Base-by-base conservation (phyloP, 495 filamentous ascomycete genomes). In the Neurospora sp. region DNA sequence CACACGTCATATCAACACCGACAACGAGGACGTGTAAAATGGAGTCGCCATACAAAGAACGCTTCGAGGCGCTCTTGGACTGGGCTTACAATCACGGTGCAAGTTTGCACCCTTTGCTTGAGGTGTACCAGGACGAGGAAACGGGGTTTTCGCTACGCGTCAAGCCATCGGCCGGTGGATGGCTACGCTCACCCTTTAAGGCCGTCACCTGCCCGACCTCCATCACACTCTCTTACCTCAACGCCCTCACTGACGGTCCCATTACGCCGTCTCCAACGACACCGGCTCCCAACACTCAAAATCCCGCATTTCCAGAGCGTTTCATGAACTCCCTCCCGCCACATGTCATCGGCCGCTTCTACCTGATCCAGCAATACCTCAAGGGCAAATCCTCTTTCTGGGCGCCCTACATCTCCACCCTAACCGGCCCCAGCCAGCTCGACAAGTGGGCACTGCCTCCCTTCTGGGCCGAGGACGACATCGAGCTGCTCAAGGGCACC, bases 341-440 rank as follows among this genome's bases (percentile, higher is more conserved):
- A 0, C 80, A 86, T 70, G 84, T 87, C 68, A 74, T 83, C 41
- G 84, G 85, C 69, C 82, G 85, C 7, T 85, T 86, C 76, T 84
- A 85, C 40, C 79, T 87, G 39, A 80, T 85, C 69, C 79, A 85
- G 71, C 74, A 87, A 74, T 84, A 83, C 74, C 81, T 88, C 35
- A 78, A 82, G 66, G 80, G 81, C 8, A 73, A 81, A 39, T 69
- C 81, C n/a, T 87, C 85, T 0, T 81, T 80, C 68, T 88, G 87
- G 87, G 82, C 76, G 76, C 80, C 82, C 14, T 88, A 88, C 73
- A 87, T 88, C 70, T 76, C 79, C 10, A 81, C 83, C 4, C 78
- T 88, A 0, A 85, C 86, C n/a, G 82, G 83, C 66, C 85, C 86
- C 1, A 82, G 84, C 40, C 82, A 83, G 4, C 44, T 83, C 41